phyloP scores from a whole-genome alignment of 441 rosid species.

The Corymbia calophylla region DNA sequence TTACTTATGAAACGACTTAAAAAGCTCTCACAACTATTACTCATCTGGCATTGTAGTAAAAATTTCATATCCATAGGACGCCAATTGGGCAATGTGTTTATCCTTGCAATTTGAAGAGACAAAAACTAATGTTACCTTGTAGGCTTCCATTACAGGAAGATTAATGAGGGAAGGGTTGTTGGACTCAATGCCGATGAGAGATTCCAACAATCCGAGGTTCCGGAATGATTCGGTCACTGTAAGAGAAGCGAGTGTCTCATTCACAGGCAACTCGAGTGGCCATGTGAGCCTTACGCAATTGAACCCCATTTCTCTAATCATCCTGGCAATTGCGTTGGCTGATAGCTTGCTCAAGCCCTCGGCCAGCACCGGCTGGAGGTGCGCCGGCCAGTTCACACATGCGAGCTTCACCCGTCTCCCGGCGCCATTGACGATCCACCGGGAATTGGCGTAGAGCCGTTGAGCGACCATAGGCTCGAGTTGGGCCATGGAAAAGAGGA shows the following conservation, averaged over 20 bases:
- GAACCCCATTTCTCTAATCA: slow-evolving; percentile 1
- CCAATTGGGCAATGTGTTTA: background rate
- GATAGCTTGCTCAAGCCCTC: slow-evolving; percentile 9
- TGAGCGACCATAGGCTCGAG: background rate
- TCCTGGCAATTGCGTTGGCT: background rate
- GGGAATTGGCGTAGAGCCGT: background rate
- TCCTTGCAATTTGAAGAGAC: background rate
- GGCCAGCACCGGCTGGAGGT: slow-evolving; percentile 1
- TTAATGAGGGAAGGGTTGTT: slow-evolving; percentile 2
- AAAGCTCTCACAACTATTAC: background rate
- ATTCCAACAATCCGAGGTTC: background rate
- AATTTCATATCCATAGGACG: background rate
- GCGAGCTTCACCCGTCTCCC: slow-evolving; percentile 9
- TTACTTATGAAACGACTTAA: background rate
- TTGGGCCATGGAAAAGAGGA: background rate
- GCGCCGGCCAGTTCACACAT: slow-evolving; percentile 6
- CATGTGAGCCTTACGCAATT: slow-evolving; percentile 10
- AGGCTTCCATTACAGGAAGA: slow-evolving; percentile 4
- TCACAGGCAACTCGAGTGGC: background rate
- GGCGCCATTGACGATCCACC: background rate
- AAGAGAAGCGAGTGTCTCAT: background rate
- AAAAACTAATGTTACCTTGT: background rate
- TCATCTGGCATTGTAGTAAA: background rate
- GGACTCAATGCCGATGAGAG: background rate
- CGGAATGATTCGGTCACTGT: background rate